A percentile compares a stretch with the other conserved stretches of the same genome.
phyloP scores from a whole-genome alignment of 345 rosid genomes.

The Melaleuca quinquenervia region DNA sequence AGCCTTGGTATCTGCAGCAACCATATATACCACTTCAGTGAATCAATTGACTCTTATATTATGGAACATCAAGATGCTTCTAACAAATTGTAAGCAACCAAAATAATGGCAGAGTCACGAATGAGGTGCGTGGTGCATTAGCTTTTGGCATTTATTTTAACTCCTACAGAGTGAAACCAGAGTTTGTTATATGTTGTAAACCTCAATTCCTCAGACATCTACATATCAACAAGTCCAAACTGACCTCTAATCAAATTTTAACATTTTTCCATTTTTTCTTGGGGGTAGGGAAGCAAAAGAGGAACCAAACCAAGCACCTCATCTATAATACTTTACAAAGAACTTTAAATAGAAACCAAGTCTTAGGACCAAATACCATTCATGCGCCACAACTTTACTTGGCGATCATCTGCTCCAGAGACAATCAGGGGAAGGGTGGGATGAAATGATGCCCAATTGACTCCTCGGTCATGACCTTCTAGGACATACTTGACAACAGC shows the following conservation, averaged over 20 bases:
- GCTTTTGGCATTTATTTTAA: not conserved
- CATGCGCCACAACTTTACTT: conserved; percentile 97
- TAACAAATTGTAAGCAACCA: not conserved
- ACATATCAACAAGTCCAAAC: not conserved
- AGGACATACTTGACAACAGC: conserved; percentile 91
- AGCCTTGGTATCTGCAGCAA: conserved; percentile 81
- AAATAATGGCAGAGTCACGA: not conserved
- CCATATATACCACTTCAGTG: not conserved
- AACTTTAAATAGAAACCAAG: not conserved
- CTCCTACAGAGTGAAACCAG: not conserved
- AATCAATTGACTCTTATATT: not conserved
- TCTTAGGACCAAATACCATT: conserved; percentile 37
- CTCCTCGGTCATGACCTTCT: conserved; percentile 98
- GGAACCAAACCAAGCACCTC: not conserved
- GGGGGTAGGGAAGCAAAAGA: not conserved
- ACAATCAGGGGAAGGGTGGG: conserved; percentile 92
- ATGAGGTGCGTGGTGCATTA: not conserved
- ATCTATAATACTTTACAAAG: not conserved
- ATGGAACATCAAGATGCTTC: not conserved
- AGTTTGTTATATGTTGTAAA: not conserved
- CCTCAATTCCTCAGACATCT: not conserved
- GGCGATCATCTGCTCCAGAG: conserved; percentile 98
- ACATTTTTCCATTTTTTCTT: not conserved
- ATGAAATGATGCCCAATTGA: conserved; percentile 98
- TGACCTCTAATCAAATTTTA: not conserved